Evolutionary conservation across 1,139 yeast species (phyloP).

Genomic region (Scheffersomyces illinoinensis): DNA sequence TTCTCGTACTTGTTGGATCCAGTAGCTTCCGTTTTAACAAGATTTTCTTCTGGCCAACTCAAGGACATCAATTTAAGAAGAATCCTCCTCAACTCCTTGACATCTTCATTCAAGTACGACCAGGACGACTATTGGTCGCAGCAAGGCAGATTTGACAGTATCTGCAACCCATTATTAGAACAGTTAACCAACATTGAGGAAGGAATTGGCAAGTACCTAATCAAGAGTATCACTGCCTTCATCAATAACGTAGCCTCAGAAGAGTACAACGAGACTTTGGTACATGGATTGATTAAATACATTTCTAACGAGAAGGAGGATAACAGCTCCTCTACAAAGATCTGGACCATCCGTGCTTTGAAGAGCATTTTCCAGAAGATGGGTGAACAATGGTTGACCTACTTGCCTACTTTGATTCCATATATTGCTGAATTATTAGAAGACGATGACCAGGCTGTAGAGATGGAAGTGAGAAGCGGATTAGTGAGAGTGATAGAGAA

Average conservation of each 20-base stretch:
- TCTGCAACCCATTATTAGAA: slow-evolving; percentile 59
- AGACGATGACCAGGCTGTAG: slow-evolving; percentile 93
- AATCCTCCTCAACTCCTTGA: slow-evolving; percentile 67
- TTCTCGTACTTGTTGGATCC: slow-evolving; percentile 83
- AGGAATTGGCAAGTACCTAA: slow-evolving; percentile 72
- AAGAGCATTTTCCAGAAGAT: slow-evolving; percentile 84
- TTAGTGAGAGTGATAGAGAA: slow-evolving; percentile 88
- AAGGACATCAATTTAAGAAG: slow-evolving; percentile 64
- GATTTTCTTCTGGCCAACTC: slow-evolving; percentile 45
- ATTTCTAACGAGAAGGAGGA: slow-evolving; percentile 37
- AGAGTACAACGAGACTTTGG: slow-evolving; percentile 66
- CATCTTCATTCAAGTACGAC: slow-evolving; percentile 81
- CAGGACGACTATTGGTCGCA: slow-evolving; percentile 95
- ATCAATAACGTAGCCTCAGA: slow-evolving; percentile 76
- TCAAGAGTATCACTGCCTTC: slow-evolving; percentile 75
- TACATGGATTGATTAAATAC: slow-evolving; percentile 37
- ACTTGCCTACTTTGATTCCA: slow-evolving; percentile 93
- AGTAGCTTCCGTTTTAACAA: slow-evolving; percentile 53
- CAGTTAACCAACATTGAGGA: slow-evolving; percentile 72
- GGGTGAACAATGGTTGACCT: slow-evolving; percentile 91
- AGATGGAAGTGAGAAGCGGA: slow-evolving; percentile 88
- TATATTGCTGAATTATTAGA: slow-evolving; percentile 92
- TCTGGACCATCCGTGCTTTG: slow-evolving; percentile 81
- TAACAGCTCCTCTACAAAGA: slow-evolving; percentile 47
- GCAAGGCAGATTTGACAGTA: slow-evolving; percentile 76